Conservation (phyloP, 139 green algal genomes). For the Microglena sp. region DNA sequence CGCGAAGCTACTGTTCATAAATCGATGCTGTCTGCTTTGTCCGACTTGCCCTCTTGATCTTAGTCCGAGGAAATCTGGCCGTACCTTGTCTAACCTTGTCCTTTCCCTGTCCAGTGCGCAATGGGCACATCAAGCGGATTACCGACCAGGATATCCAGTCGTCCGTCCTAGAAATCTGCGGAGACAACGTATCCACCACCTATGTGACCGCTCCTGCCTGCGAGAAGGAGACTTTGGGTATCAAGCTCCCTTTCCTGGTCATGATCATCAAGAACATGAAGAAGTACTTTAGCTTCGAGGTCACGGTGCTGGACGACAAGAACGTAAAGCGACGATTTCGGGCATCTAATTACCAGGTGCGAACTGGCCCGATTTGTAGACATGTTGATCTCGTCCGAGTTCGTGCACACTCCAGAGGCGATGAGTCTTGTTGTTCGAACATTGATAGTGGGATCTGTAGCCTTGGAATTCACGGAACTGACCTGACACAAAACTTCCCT, state of each 20-base stretch:
- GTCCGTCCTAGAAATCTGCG: conserved; percentile 84
- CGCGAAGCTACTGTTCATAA: no score
- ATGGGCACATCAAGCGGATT: conserved; percentile 93
- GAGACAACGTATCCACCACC: conserved; percentile 80
- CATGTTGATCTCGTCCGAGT: background rate
- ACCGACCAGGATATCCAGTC: conserved; percentile 92
- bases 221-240: conserved; percentile 77
- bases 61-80: no score
- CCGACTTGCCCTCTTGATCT: no score
- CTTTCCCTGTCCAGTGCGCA: conserved; percentile 48
- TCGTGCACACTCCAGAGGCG: background rate
- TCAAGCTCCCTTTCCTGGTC: conserved; percentile 91
- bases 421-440: no score
- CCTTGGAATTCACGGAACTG: no score
- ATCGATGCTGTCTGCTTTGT: no score
- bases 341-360: conserved; percentile 93
- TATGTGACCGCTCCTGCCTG: conserved; percentile 84
- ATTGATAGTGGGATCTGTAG: no score
- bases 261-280: conserved; percentile 96
- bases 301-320: conserved; percentile 97
- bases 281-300: conserved; percentile 95
- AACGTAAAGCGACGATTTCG: conserved; percentile 87
- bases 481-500: no score
- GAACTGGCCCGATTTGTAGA: background rate
- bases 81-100: background rate